phyloP scores from a whole-genome alignment of 208 protist genomes.

The Acanthamoeba lugdunensis region DNA sequence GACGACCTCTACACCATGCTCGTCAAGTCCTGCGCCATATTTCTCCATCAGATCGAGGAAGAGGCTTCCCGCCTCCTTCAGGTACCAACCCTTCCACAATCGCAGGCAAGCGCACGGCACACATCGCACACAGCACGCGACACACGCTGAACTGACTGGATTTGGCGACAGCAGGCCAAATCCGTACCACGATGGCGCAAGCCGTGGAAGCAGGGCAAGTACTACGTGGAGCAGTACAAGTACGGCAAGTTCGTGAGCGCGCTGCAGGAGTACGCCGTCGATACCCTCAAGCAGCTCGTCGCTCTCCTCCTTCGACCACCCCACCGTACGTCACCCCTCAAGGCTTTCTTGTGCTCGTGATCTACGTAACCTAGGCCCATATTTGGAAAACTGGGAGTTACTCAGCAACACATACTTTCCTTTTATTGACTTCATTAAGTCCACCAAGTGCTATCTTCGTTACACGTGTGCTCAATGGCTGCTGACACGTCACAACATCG shows the following conservation, averaged over 20 bases:
- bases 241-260: background rate
- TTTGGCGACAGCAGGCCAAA: background rate
- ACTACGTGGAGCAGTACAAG: constrained; percentile 8
- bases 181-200: background rate
- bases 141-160: background rate
- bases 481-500: background rate
- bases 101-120: background rate
- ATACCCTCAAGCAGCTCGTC: background rate
- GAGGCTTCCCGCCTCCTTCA: background rate
- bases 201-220: constrained; percentile 8
- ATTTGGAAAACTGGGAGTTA: too few species aligned
- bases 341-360: background rate
- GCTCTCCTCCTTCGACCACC: background rate
- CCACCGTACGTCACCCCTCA: background rate
- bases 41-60: background rate
- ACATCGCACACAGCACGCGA: too few species aligned
- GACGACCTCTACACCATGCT: constrained; percentile 22
- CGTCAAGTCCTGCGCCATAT: background rate
- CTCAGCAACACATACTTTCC: too few species aligned
- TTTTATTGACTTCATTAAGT: too few species aligned
- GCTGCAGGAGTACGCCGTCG: background rate
- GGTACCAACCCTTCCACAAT: background rate
- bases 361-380: too few species aligned
- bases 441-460: too few species aligned
- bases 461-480: background rate